These are phyloP conservation scores for Fraxinus xanthoxyloides DNA, from an alignment of 305 asterid genomes.

Conservation along the genomic window DNA sequence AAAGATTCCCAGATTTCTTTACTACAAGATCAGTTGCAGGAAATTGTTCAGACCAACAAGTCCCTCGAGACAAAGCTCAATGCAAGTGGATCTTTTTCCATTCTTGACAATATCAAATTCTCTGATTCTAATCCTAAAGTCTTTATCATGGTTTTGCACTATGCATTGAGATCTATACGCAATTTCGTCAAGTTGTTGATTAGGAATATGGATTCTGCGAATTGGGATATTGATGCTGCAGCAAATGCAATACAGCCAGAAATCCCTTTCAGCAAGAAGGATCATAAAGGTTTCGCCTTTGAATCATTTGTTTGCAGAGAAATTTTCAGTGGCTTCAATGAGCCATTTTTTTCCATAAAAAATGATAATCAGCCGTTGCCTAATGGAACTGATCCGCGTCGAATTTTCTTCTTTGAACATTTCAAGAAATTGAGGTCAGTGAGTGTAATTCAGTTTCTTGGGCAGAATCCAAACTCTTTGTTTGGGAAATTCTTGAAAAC, in stretches of 20 bases:
- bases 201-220: constrained; percentile 57
- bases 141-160: constrained; percentile 64
- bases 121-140: constrained; percentile 49
- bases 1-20: constrained; percentile 35
- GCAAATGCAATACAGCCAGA: constrained; percentile 42
- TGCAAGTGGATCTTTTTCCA: constrained; percentile 75
- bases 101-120: constrained; percentile 59
- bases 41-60: constrained; percentile 35
- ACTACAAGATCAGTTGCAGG: constrained; percentile 34
- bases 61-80: constrained; percentile 61
- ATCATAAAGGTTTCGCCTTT: constrained; percentile 67
- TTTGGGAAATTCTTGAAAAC: constrained; percentile 53
- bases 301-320: constrained; percentile 75
- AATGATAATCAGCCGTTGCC: constrained; percentile 24
- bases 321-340: constrained; percentile 45
- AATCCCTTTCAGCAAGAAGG: constrained; percentile 34
- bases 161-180: constrained; percentile 61
- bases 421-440: constrained; percentile 55
- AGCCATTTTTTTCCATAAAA: constrained; percentile 36
- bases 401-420: constrained; percentile 53
- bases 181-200: constrained; percentile 55
- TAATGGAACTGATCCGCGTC: constrained; percentile 25
- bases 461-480: constrained; percentile 50
- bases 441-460: constrained; percentile 44
- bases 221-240: constrained; percentile 74